Conservation (phyloP, 805 yeast genomes). For the Yamadazyma tumulicola region DNA sequence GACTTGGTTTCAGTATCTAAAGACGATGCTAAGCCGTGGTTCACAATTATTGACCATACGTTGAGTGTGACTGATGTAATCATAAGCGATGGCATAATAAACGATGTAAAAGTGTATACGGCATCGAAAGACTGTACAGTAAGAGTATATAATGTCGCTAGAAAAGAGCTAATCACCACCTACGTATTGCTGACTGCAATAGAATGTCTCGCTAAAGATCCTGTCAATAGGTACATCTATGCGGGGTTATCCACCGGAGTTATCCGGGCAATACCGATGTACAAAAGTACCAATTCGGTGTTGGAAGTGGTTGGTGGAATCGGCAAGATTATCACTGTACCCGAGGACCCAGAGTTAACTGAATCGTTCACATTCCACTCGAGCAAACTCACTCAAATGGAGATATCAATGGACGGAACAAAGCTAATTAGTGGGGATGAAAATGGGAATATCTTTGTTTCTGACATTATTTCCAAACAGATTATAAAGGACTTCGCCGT, state of each 20-base stretch:
- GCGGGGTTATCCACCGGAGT: slow-evolving; percentile 65
- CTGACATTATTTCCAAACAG: slow-evolving; percentile 71
- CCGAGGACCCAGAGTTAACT: slow-evolving; percentile 45
- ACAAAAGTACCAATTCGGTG: slow-evolving; percentile 32
- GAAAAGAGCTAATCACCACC: slow-evolving; percentile 54
- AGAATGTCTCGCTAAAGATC: slow-evolving; percentile 62
- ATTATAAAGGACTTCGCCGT: slow-evolving; percentile 53
- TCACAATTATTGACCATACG: slow-evolving; percentile 59
- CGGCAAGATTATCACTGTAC: slow-evolving; percentile 49
- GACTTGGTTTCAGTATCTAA: slow-evolving; percentile 48
- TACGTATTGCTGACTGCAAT: slow-evolving; percentile 64
- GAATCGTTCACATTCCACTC: slow-evolving; percentile 54
- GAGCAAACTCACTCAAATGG: slow-evolving; percentile 48
- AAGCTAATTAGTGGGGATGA: slow-evolving; percentile 68
- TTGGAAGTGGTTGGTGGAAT: slow-evolving; percentile 62
- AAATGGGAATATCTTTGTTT: slow-evolving; percentile 60
- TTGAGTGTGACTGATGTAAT: slow-evolving; percentile 48
- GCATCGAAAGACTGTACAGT: slow-evolving; percentile 73
- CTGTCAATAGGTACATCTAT: slow-evolving; percentile 73
- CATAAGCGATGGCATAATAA: slow-evolving; percentile 47
- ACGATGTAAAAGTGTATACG: slow-evolving; percentile 64
- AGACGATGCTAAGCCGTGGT: slow-evolving; percentile 49
- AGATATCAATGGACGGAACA: slow-evolving; percentile 73
- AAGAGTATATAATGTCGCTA: slow-evolving; percentile 60
- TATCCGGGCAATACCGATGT: slow-evolving; percentile 55